Evolutionary conservation across 768 basidiomycete species (phyloP).

Genomic region (Kwoniella bestiolae): DNA sequence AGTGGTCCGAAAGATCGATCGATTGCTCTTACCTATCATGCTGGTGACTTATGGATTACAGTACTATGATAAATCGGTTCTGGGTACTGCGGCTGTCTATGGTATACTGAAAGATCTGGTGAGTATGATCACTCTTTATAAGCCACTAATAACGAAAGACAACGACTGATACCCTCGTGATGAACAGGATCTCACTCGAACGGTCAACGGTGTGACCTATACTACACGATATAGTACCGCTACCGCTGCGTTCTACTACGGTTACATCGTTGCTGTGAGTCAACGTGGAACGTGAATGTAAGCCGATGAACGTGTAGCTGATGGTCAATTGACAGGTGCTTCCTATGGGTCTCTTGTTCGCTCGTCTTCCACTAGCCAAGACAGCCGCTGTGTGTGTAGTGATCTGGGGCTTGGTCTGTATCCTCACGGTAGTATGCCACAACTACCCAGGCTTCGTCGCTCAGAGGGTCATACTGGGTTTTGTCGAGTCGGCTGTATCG

Average conservation of each 20-base stretch:
- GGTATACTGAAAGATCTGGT: slow-evolving; percentile 54
- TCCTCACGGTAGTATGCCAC: slow-evolving; percentile 47
- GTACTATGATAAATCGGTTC: slow-evolving; percentile 56
- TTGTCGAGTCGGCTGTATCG: slow-evolving; percentile 53
- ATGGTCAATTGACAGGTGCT: slow-evolving; percentile 27
- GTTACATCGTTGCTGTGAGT: slow-evolving; percentile 52
- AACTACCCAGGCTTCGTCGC: slow-evolving; percentile 50
- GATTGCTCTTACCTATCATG: slow-evolving; percentile 54
- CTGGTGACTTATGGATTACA: slow-evolving; percentile 52
- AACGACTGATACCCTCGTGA: too few species aligned
- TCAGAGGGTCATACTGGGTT: slow-evolving; percentile 54
- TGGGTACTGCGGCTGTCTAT: slow-evolving; percentile 54
- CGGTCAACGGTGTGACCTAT: slow-evolving; percentile 41
- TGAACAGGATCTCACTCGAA: slow-evolving; percentile 38
- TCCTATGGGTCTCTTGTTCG: slow-evolving; percentile 51
- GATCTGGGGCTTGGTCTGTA: slow-evolving; percentile 51
- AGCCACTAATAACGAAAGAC: too few species aligned
- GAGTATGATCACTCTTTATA: not conserved
- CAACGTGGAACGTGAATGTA: not conserved
- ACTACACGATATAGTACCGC: slow-evolving; percentile 54
- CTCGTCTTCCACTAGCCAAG: slow-evolving; percentile 39
- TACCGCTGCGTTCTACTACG: slow-evolving; percentile 57
- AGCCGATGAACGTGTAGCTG: not conserved
- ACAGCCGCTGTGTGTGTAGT: slow-evolving; percentile 38
- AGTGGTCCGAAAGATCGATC: slow-evolving; percentile 44